phyloP scores from a whole-genome alignment of 208 protist genomes.

The Leishmania major region DNA sequence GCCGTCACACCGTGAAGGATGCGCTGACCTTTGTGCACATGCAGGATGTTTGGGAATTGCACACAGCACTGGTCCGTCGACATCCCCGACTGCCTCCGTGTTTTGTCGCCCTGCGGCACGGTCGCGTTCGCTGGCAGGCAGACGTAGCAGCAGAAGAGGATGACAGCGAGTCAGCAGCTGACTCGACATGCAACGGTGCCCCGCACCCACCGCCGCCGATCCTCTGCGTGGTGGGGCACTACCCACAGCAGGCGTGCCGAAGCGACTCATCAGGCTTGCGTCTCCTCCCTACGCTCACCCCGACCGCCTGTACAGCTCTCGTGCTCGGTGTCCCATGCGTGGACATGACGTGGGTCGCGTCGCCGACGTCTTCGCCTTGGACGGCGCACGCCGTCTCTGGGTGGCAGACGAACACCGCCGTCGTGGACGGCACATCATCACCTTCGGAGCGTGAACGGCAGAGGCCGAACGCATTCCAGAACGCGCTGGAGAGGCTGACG shows the following conservation, averaged over 20 bases:
- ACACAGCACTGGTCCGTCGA: conserved; percentile 18
- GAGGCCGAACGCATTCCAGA: conserved; percentile 2
- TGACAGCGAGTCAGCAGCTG: not conserved
- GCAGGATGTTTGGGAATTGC: conserved; percentile 19
- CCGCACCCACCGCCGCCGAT: conserved; percentile 2
- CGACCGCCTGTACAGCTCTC: conserved; percentile 23
- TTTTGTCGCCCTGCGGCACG: conserved; percentile 21
- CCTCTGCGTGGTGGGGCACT: conserved; percentile 8
- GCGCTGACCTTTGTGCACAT: conserved; percentile 11
- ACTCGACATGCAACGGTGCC: not conserved
- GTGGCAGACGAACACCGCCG: not conserved
- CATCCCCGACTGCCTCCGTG: conserved; percentile 21
- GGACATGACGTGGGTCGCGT: conserved; percentile 8
- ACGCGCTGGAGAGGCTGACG: not conserved
- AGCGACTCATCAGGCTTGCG: not conserved
- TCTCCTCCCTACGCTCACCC: conserved; percentile 7
- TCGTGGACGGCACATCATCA: not conserved
- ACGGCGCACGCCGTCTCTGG: not conserved
- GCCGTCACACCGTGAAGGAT: not conserved
- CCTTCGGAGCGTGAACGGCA: not conserved
- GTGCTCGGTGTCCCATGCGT: conserved; percentile 28
- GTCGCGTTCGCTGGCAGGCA: conserved; percentile 12
- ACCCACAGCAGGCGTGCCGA: not conserved
- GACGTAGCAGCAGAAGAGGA: not conserved
- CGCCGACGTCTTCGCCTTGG: not conserved